These are phyloP conservation scores for Jacaranda mimosifolia DNA, from an alignment of 257 asterid genomes.

Conservation along the genomic window DNA sequence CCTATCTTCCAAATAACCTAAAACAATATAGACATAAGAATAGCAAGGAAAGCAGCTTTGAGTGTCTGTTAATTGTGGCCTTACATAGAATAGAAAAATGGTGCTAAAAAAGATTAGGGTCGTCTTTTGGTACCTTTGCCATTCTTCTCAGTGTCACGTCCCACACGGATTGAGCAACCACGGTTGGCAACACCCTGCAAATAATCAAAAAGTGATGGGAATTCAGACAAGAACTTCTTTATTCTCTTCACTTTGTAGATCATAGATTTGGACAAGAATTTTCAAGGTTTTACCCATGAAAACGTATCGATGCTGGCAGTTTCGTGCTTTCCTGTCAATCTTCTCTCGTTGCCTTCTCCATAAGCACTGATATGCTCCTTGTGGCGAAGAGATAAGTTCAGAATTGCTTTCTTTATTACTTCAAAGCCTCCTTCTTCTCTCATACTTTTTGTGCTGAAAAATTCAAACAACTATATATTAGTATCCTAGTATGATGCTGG, in stretches of 20 bases:
- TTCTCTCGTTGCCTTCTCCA: conserved; percentile 98
- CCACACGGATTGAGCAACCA: conserved; percentile 98
- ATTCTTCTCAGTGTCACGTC: conserved; percentile 92
- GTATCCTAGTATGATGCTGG: not conserved
- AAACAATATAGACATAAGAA: not conserved
- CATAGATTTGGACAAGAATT: too few species aligned
- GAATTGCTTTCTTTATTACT: conserved; percentile 93
- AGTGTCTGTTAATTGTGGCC: too few species aligned
- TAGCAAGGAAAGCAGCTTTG: not conserved
- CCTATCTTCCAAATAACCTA: conserved; percentile 97
- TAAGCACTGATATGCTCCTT: conserved; percentile 93
- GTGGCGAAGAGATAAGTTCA: conserved; percentile 95
- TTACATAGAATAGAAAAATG: not conserved
- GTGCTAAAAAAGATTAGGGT: not conserved
- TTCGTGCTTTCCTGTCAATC: conserved; percentile 97
- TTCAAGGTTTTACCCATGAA: conserved; percentile 78
- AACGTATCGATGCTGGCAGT: conserved; percentile 86
- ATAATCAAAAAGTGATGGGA: not conserved
- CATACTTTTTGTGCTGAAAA: conserved; percentile 86
- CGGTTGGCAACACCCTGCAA: conserved; percentile 99
- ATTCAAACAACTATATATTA: conserved; percentile 17
- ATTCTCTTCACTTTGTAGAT: not conserved
- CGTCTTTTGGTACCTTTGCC: conserved; percentile 72
- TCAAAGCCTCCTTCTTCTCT: conserved; percentile 98
- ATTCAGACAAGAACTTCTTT: not conserved